phyloP scores from a whole-genome alignment of 2,329 filamentous ascomycete genomes.

The Aureobasidium pullulans region DNA sequence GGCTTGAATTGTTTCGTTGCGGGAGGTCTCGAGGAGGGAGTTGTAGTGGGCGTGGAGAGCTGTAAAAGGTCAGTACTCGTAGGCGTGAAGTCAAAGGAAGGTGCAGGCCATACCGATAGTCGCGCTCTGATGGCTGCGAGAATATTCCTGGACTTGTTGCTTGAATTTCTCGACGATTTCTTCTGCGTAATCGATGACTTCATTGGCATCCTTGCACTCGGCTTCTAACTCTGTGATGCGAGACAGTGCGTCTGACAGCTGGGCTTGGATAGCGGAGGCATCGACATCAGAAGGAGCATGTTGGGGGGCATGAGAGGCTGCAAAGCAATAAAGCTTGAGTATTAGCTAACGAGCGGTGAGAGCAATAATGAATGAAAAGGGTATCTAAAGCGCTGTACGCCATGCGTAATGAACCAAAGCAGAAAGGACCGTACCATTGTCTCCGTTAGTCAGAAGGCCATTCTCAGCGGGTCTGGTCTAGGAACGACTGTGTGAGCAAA shows the following conservation, averaged over 20 bases:
- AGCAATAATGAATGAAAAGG: not conserved
- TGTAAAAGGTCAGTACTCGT: not conserved
- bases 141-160: slow-evolving; percentile 20
- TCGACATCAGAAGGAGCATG: slow-evolving; percentile 4
- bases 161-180: slow-evolving; percentile 26
- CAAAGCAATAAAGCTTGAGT: slow-evolving; percentile 1
- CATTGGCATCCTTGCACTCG: slow-evolving; percentile 17
- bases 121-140: slow-evolving; percentile 1
- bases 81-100: not conserved
- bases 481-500: not conserved
- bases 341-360: not conserved
- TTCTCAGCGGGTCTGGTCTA: slow-evolving; percentile 2
- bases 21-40: slow-evolving; percentile 34
- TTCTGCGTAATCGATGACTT: slow-evolving; percentile 21
- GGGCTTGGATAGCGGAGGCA: not conserved
- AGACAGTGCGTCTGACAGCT: slow-evolving; percentile 3
- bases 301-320: not conserved
- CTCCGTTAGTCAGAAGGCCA: slow-evolving; percentile 1
- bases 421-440: slow-evolving; percentile 9
- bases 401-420: not conserved
- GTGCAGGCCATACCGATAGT: not conserved
- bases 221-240: slow-evolving; percentile 23
- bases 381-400: not conserved
- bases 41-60: slow-evolving; percentile 43
- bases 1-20: slow-evolving; percentile 38